Evolutionary conservation across 495 filamentous ascomycete species (phyloP).

Genomic region (Neurospora tetrasperma): DNA sequence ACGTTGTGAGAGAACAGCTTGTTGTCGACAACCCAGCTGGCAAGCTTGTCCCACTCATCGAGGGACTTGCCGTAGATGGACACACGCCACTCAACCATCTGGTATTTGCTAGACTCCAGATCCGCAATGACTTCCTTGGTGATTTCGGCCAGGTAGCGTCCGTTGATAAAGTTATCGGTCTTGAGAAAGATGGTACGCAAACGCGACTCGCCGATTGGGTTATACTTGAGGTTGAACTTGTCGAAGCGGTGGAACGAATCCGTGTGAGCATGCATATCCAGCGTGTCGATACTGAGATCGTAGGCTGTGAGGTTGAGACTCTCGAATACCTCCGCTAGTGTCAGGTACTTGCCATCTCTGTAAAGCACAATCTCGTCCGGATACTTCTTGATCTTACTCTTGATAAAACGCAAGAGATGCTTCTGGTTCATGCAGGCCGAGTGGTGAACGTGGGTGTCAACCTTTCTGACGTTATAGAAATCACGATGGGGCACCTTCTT

Average conservation of each 20-base stretch:
- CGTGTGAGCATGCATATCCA: conserved; percentile 98
- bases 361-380: conserved; percentile 90
- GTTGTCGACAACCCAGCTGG: conserved; percentile 97
- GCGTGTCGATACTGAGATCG: conserved; percentile 94
- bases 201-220: conserved; percentile 91
- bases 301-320: conserved; percentile 96
- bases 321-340: conserved; percentile 86
- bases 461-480: conserved; percentile 98
- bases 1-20: conserved; percentile 96
- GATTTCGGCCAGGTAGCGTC: conserved; percentile 91
- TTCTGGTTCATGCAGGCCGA: conserved; percentile 99
- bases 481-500: conserved; percentile 95
- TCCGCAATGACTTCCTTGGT: conserved; percentile 98
- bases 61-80: conserved; percentile 88
- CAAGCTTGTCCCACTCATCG: conserved; percentile 96
- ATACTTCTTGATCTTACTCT: conserved; percentile 97
- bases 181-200: conserved; percentile 94
- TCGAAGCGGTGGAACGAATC: conserved; percentile 98
- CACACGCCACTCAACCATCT: conserved; percentile 98
- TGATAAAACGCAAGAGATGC: conserved; percentile 94
- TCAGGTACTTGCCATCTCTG: conserved; percentile 86
- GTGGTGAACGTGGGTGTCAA: conserved; percentile 98
- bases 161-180: conserved; percentile 95
- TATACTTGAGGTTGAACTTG: conserved; percentile 99
- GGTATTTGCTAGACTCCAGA: conserved; percentile 96